Base-by-base conservation (phyloP, 2,329 filamentous ascomycete species). In the Diplodia intermedia region DNA sequence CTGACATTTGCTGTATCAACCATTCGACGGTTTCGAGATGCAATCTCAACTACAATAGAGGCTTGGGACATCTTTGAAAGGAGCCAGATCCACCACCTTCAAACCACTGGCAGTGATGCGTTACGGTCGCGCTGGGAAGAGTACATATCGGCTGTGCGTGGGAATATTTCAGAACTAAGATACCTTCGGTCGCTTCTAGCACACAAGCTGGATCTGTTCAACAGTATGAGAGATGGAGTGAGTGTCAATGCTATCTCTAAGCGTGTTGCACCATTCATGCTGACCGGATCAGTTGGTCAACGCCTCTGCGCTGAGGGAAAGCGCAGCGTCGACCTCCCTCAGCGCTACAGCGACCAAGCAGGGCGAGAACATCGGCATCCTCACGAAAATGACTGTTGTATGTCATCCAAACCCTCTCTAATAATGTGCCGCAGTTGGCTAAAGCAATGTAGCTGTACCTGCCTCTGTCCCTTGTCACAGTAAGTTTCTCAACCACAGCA, bases 321-420 rank as follows among this genome's bases (percentile, higher is more conserved):
- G 67, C 6, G 31, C 50, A 3, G 29, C 38, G 2, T 12, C 61
- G 1, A 26, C 23, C 23, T 26, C 23, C 23, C 23, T 26, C 23
- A 26, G 23, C 23, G 23, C 23, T 26, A 26, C 23, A 26, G 23
- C 23, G 23, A 66, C 67, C 26, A 20, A 5, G 11, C 61, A 66
- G 23, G 62, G 62, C 0, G 62, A 57, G 20, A 52, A 69, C 7
- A 66, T 69, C n/a, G 61, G 36, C 1, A 47, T 66, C 12, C 62
- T 69, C 14, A 69, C 67, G 1, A 62, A 63, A 6, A 69, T 69
- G 67, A 66, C 67, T 0, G 67, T 69, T 6, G 67, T 69, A 69
- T 31, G 31, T 31, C 31, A 8, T 31, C 31, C 1, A 31, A 8
- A 31, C 8, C 31, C 31, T 31, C 23, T 26, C 23, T 26, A 26